phyloP scores from a whole-genome alignment of 371 early-diverging fungal genomes.

The Mortierella sp. region DNA sequence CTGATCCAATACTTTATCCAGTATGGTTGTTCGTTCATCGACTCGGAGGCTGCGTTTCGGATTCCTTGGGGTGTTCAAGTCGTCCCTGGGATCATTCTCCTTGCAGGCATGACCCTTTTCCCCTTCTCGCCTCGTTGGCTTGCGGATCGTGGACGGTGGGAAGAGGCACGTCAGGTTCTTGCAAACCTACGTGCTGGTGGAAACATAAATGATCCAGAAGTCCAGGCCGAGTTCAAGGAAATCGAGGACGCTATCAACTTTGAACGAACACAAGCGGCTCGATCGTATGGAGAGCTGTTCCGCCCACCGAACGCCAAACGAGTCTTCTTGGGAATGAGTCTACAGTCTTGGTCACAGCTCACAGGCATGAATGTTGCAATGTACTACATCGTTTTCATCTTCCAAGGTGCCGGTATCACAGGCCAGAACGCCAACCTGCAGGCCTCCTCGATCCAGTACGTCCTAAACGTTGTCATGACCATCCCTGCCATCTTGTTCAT shows the following conservation, averaged over 20 bases:
- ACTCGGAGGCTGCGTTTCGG: slow-evolving; percentile 76
- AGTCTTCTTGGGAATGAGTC: slow-evolving; percentile 69
- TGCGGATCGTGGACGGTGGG: slow-evolving; percentile 69
- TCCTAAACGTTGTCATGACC: slow-evolving; percentile 75
- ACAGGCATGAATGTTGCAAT: slow-evolving; percentile 80
- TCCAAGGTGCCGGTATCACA: slow-evolving; percentile 70
- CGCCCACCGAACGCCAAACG: slow-evolving; percentile 66
- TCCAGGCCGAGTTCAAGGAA: slow-evolving; percentile 74
- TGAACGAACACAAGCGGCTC: slow-evolving; percentile 73
- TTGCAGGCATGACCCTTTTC: slow-evolving; percentile 75
- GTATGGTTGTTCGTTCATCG: slow-evolving; percentile 64
- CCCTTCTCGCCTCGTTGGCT: slow-evolving; percentile 94
- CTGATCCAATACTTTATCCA: slow-evolving; percentile 77
- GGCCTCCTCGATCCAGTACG: slow-evolving; percentile 78
- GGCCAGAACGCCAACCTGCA: slow-evolving; percentile 61
- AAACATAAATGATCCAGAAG: slow-evolving; percentile 59
- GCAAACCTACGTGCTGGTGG: slow-evolving; percentile 73
- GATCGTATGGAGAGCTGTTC: slow-evolving; percentile 78
- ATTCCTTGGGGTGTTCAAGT: slow-evolving; percentile 83
- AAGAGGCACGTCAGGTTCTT: slow-evolving; percentile 74
- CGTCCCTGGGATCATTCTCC: slow-evolving; percentile 74
- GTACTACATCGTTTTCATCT: slow-evolving; percentile 78
- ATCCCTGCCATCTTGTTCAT: slow-evolving; percentile 80
- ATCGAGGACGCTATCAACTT: slow-evolving; percentile 71
- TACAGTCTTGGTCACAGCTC: slow-evolving; percentile 79